phyloP scores from a whole-genome alignment of 768 basidiomycete species.

The Xerocomellus amylosporus region DNA sequence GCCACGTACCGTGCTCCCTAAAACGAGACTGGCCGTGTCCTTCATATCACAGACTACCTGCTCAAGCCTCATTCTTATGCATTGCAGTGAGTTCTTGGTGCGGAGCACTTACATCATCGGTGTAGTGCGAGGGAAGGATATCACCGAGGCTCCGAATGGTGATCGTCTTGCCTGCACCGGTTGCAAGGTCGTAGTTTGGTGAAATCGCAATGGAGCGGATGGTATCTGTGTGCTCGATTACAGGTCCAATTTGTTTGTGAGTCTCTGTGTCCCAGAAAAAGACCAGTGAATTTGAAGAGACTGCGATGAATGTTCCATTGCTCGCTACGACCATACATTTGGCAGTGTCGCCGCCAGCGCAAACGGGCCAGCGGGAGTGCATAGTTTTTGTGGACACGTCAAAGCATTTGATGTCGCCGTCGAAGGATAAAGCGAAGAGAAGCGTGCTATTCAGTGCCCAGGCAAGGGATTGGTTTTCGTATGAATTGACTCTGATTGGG shows the following conservation, averaged over 20 bases:
- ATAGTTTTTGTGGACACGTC: slow-evolving; percentile 1
- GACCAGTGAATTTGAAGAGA: neutral
- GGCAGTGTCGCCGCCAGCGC: neutral
- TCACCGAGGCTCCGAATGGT: slow-evolving; percentile 1
- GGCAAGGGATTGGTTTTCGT: slow-evolving; percentile 12
- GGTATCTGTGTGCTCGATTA: slow-evolving; percentile 2
- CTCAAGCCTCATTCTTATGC: neutral
- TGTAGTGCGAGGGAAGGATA: slow-evolving; percentile 6
- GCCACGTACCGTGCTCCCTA: neutral
- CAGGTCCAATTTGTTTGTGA: slow-evolving; percentile 1
- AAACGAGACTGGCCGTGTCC: neutral
- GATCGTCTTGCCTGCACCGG: neutral
- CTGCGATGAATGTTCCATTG: slow-evolving; percentile 11
- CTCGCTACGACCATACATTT: slow-evolving; percentile 9
- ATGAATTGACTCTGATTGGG: slow-evolving; percentile 7
- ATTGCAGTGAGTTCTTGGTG: too few relatives aligned
- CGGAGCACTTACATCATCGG: slow-evolving; percentile 4
- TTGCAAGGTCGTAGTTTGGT: slow-evolving; percentile 4
- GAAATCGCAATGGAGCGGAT: slow-evolving; percentile 11
- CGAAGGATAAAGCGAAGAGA: slow-evolving; percentile 9
- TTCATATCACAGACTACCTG: neutral
- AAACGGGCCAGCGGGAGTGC: neutral
- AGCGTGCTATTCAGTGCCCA: slow-evolving; percentile 2
- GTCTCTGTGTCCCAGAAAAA: slow-evolving; percentile 11
- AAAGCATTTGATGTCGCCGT: slow-evolving; percentile 5